These are phyloP conservation scores for Mortierella sp. DNA, from an alignment of 371 early-diverging fungal genomes.

Conservation along the genomic window DNA sequence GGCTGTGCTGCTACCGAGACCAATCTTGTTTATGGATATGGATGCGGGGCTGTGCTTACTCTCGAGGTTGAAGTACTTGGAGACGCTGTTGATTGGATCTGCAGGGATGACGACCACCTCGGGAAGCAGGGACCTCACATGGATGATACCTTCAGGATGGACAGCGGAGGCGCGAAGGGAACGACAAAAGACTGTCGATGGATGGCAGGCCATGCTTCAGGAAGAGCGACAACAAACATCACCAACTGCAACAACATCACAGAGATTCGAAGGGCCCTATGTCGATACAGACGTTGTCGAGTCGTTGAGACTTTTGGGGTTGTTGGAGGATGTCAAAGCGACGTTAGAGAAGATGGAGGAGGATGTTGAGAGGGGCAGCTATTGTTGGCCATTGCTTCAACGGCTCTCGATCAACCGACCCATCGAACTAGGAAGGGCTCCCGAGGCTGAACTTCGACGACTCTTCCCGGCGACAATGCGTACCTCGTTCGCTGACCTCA, in stretches of 20 bases:
- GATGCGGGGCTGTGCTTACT: not conserved
- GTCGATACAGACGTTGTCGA: not conserved
- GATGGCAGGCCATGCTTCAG: not conserved
- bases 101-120: not conserved
- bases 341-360: not conserved
- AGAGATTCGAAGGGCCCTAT: not conserved
- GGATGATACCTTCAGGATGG: not conserved
- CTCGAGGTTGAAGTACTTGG: not conserved
- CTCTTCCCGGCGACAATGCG: not conserved
- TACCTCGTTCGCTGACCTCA: not conserved
- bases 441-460: not conserved
- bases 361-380: not conserved
- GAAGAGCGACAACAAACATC: not conserved
- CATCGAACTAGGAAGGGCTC: not conserved
- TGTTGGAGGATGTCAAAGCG: not conserved
- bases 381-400: not conserved
- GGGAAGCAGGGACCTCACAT: not conserved
- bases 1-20: not conserved
- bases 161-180: not conserved
- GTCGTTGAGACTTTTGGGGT: not conserved
- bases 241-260: not conserved
- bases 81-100: not conserved
- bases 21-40: not conserved
- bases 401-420: not conserved
- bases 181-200: not conserved